Evolutionary conservation across 352 stramenopile genomes (phyloP).

Genomic region (Phytopythium ostracodes): DNA sequence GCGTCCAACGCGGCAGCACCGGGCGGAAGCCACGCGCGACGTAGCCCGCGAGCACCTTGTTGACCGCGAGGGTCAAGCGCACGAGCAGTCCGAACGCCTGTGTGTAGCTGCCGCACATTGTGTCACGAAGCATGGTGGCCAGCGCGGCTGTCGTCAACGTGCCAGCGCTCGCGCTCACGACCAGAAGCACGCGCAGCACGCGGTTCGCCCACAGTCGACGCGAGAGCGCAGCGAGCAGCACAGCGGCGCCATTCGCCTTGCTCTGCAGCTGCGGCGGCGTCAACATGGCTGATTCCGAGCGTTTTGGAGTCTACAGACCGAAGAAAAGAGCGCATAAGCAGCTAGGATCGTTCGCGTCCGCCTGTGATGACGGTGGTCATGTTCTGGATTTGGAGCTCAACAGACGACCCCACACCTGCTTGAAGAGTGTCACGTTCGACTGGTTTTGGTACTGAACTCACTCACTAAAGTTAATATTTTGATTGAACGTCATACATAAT

Average conservation of each 20-base stretch:
- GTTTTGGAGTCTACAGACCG: background rate
- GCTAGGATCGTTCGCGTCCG: background rate
- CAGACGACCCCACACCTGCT: background rate
- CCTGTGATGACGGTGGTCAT: background rate
- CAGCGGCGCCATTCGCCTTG: background rate
- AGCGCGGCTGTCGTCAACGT: slow-evolving; percentile 1
- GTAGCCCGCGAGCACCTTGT: slow-evolving; percentile 16
- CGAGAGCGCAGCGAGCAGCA: background rate
- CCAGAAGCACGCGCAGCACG: background rate
- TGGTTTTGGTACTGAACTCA: background rate
- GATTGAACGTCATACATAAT: background rate
- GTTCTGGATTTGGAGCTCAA: too few relatives aligned
- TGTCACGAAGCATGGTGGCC: slow-evolving; percentile 10
- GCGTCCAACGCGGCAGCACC: slow-evolving; percentile 29
- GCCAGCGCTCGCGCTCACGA: background rate
- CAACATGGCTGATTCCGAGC: background rate
- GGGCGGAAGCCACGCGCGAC: slow-evolving; percentile 14
- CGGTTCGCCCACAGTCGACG: slow-evolving; percentile 2
- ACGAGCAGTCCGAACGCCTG: slow-evolving; percentile 12
- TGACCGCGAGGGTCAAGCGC: background rate
- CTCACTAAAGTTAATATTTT: background rate
- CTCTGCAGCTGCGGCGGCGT: background rate
- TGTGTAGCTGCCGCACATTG: slow-evolving; percentile 7
- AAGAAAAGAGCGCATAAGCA: background rate
- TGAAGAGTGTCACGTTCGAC: background rate